Percentiles rank a stretch among this genome's conserved stretches.
These are phyloP conservation scores for Grigorovia transvaalensis DNA, from an alignment of 805 yeast species.

Conservation along the genomic window DNA sequence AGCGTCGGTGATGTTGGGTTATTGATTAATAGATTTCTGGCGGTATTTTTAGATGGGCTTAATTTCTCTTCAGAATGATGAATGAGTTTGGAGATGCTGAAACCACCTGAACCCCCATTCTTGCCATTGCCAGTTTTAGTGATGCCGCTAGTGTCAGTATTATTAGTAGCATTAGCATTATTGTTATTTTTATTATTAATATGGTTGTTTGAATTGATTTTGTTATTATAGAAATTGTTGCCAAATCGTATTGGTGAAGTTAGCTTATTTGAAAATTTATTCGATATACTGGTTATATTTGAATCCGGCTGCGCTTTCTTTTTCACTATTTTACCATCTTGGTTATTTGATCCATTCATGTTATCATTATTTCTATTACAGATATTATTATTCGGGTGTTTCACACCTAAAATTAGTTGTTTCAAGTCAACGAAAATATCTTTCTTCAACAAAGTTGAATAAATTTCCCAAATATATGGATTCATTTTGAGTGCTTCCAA, in stretches of 20 bases:
- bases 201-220: not conserved
- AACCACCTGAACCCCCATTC: too few species aligned
- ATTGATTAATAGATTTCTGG: not conserved
- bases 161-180: slow-evolving; percentile 4
- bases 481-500: slow-evolving; percentile 60
- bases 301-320: not conserved
- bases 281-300: not conserved
- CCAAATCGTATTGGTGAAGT: not conserved
- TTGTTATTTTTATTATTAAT: too few species aligned
- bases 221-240: not conserved
- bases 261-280: not conserved
- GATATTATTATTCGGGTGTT: not conserved
- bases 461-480: slow-evolving; percentile 81
- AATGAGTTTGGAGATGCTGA: not conserved
- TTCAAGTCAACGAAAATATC: slow-evolving; percentile 53
- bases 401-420: slow-evolving; percentile 7
- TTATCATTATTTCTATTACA: not conserved
- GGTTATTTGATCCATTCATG: not conserved
- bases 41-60: slow-evolving; percentile 8
- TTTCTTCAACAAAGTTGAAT: slow-evolving; percentile 59
- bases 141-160: not conserved
- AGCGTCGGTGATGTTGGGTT: not conserved
- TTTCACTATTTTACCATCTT: not conserved
- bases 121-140: not conserved
- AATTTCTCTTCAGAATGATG: slow-evolving; percentile 1